Base-by-base conservation (phyloP, 2,329 filamentous ascomycete genomes). In the Aspergillus felis region DNA sequence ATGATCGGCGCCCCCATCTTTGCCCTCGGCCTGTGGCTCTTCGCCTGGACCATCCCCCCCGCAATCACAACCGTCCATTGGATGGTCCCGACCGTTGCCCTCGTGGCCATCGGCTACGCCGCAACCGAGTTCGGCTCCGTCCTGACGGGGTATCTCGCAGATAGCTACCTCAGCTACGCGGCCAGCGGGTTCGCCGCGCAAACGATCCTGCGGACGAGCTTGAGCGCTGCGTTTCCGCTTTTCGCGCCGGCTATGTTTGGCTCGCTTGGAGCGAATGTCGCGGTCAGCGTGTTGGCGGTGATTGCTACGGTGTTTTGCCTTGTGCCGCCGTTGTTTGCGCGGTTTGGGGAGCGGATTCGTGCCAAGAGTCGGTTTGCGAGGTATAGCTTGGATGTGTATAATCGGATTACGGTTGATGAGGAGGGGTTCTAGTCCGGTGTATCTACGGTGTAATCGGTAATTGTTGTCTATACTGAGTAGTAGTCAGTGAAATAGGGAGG, bases 1-100 rank as follows among this genome's bases (percentile, higher is more conserved):
- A 70, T 70, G 20, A 65, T 81, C 22, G 80, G 77, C 1, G 76
- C 77, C 0, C 78, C 80, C 0, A 65, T 74, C 9, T 68, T 81
- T 4, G 76, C 79, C 3, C 63, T 75, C 22, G 78, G 75, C 0
- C 69, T 82, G 0, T 80, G 78, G 74, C 76, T 73, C 72, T 80
- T 82, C 56, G 76, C 76, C 4, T 78, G 75, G 71, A 81, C 79
- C 1, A 74, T 81, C 3, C 79, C 81, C 0, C 79, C 78, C 0
- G 61, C 62, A 3, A 61, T 71, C 1, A 57, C 63, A 14, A 44
- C 59, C 22, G 57, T 74, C 0, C 71, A 71, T 25, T 79, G 77
- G 73, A 67, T 78, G 7, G 71, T 76, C 1, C 73, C 77, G 2
- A 74, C 75, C 4, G 51, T 76, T 0, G 71, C 75, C 0, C 70